phyloP scores from a whole-genome alignment of 331 rosid genomes.

The Telfairia occidentalis region DNA sequence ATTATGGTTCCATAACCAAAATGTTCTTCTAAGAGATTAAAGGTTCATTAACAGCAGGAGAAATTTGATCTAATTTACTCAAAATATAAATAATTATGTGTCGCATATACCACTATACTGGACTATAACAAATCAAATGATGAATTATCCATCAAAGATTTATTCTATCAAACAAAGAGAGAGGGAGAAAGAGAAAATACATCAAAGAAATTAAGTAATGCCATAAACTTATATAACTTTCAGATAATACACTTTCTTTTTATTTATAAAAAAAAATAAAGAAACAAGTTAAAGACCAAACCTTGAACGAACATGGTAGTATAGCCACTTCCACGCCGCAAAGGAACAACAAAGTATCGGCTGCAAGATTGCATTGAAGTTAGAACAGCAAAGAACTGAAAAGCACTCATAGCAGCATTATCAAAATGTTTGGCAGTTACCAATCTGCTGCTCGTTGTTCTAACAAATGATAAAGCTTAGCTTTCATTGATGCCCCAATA shows the following conservation, averaged over 20 bases:
- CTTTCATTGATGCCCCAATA: conserved; percentile 66
- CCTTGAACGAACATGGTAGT: conserved; percentile 89
- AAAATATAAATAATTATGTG: background rate
- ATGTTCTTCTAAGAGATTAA: background rate
- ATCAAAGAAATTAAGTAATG: background rate
- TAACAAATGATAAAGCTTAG: conserved; percentile 63
- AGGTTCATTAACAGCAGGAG: background rate
- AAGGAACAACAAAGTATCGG: conserved; percentile 77
- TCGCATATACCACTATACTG: background rate
- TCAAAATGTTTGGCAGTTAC: conserved; percentile 28
- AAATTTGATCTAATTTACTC: background rate
- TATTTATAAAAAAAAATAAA: background rate
- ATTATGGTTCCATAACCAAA: background rate
- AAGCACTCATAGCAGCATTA: background rate
- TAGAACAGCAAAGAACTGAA: conserved; percentile 14
- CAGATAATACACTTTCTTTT: background rate
- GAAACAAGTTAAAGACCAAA: conserved; percentile 19
- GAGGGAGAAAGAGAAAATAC: background rate
- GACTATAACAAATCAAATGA: background rate
- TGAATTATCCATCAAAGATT: background rate
- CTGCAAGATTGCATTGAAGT: conserved; percentile 28
- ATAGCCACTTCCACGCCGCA: conserved; percentile 89
- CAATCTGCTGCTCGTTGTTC: conserved; percentile 76
- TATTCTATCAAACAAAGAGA: background rate
- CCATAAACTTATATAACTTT: background rate